Base-by-base conservation (phyloP, 805 yeast species). In the Candida rishiriensis region DNA sequence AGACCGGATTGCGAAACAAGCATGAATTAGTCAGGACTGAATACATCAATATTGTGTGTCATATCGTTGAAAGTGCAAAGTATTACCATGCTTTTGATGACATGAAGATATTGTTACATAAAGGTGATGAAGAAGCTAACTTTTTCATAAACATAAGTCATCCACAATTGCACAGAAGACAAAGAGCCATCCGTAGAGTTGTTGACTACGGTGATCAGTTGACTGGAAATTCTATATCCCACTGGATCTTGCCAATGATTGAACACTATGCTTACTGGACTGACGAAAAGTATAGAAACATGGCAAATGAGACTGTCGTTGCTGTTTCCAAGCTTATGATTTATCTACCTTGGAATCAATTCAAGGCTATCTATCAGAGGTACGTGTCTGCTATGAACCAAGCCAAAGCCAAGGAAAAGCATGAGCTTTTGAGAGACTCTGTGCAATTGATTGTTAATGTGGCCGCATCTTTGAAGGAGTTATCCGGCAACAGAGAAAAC, bases 151-250 rank as follows among this genome's bases (percentile, higher is more conserved):
- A 89, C 54, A 72, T 93, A 39, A 75, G 74, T 47, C 97, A 91
- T 61, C 81, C 91, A 32, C 99, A 91, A 66, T 55, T 84, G 10
- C 88, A 84, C 57, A 79, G 95, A 66, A 83, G 97, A 54, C 89
- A 85, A 61, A 75, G 89, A 55, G 96, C 98, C 0, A 72, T 91
- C 17, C 75, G 79, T 55, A 74, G 85, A 46, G 64, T 90, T 28
- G 73, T 74, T 10, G 79, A 71, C 5, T 33, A 50, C 10, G 55
- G 72, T 36, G 75, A 79, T 6, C 46, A 61, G 16, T 62, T 90
- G 7, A 63, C 76, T 0, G 77, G 77, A 21, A 65, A 69, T 32
- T 82, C 80, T 52, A 78, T 91, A 42, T 75, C 95, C 0, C 93
- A 87, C 56, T 89, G 84, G 59, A 56, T 93, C 36, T 65, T 93